Evolutionary conservation across 2,329 filamentous ascomycete species (phyloP).

Genomic region (Acephala macrosclerotiorum): DNA sequence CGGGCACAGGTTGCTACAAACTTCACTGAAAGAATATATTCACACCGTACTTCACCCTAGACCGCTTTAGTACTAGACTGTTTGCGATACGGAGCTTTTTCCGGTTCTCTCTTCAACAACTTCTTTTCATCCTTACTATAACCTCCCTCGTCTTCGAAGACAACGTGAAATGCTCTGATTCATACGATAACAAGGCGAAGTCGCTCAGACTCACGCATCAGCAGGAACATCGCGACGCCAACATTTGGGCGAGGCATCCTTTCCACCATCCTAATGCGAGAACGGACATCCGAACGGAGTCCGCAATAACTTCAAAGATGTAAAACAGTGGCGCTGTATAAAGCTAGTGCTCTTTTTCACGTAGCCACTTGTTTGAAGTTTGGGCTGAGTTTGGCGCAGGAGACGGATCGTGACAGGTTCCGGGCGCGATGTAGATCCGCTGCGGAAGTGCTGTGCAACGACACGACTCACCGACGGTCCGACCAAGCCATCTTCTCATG

Average conservation of each 20-base stretch:
- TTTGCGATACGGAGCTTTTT: too few relatives aligned
- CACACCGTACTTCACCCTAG: too few relatives aligned
- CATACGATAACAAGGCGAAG: background rate
- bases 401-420: background rate
- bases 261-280: background rate
- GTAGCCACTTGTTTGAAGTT: background rate
- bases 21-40: too few relatives aligned
- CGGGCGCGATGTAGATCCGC: too few relatives aligned
- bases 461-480: background rate
- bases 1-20: too few relatives aligned
- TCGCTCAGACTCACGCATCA: background rate
- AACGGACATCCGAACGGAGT: background rate
- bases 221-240: background rate
- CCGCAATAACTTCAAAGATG: background rate
- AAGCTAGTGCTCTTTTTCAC: background rate
- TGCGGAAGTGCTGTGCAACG: background rate
- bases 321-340: background rate
- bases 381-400: background rate
- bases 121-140: conserved; percentile 43
- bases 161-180: background rate
- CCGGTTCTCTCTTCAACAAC: too few relatives aligned
- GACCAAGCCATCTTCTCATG: too few relatives aligned
- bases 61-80: too few relatives aligned
- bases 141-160: background rate
- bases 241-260: background rate